phyloP scores from a whole-genome alignment of 2,329 filamentous ascomycete species.

The Fusarium globosum region DNA sequence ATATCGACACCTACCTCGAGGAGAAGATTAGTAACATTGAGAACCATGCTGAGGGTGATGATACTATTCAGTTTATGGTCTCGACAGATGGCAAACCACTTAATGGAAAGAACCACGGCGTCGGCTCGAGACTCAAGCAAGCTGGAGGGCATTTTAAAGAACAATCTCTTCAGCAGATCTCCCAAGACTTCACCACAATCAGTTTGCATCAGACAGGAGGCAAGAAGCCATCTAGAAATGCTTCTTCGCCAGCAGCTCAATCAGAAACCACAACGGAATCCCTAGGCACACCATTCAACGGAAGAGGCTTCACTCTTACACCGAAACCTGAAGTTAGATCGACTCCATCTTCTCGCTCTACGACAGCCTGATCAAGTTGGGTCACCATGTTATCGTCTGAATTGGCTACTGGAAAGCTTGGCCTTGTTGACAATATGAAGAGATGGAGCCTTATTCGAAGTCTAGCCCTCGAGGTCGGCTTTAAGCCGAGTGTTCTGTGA shows the following conservation, averaged over 20 bases:
- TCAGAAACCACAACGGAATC: background rate
- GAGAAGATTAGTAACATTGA: background rate
- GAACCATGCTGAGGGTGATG: background rate
- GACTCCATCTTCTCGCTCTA: background rate
- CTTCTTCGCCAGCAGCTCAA: background rate
- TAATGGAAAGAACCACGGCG: background rate
- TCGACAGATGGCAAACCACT: background rate
- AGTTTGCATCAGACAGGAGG: background rate
- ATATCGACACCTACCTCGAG: background rate
- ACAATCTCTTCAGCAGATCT: background rate
- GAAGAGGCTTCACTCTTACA: background rate
- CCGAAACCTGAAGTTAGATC: background rate
- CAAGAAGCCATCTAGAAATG: background rate
- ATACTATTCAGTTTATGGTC: background rate
- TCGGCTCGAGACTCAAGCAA: background rate
- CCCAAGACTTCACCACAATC: background rate
- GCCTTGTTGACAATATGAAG: too few relatives aligned
- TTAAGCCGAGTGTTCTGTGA: too few relatives aligned
- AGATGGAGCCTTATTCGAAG: too few relatives aligned
- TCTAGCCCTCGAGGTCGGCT: too few relatives aligned
- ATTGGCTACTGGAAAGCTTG: too few relatives aligned
- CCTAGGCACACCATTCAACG: background rate
- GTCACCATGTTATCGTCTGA: background rate
- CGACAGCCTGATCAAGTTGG: background rate
- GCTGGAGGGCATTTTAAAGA: background rate